A percentile compares a stretch with the other conserved stretches of the same genome.
These are phyloP conservation scores for Myxozyma monticola DNA, from an alignment of 805 yeast genomes.

Conservation along the genomic window DNA sequence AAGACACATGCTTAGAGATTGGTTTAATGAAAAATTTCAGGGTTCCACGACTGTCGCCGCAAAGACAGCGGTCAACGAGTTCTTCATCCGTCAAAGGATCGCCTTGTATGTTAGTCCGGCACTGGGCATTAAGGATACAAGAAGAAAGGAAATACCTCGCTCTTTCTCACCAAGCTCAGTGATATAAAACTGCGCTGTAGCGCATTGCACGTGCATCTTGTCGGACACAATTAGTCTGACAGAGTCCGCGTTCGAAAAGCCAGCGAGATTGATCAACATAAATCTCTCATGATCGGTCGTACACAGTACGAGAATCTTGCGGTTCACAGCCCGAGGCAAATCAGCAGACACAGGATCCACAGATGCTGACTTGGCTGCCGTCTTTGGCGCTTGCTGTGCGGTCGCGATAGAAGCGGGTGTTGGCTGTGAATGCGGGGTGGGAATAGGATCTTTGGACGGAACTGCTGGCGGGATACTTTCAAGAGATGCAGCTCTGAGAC, in stretches of 20 bases:
- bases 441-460: neutral
- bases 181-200: conserved; percentile 21
- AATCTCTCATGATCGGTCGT: conserved; percentile 65
- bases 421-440: neutral
- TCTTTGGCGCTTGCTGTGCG: neutral
- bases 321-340: neutral
- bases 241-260: conserved; percentile 67
- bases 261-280: conserved; percentile 47
- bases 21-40: conserved; percentile 31
- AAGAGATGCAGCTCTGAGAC: neutral
- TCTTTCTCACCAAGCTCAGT: conserved; percentile 27
- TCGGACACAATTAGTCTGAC: conserved; percentile 45
- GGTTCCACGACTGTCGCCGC: conserved; percentile 25
- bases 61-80: conserved; percentile 14
- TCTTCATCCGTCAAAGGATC: conserved; percentile 26
- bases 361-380: neutral
- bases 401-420: neutral
- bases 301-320: conserved; percentile 46
- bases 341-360: neutral
- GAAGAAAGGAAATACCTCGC: conserved; percentile 9
- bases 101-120: conserved; percentile 16
- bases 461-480: neutral
- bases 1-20: conserved; percentile 1
- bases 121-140: too few species aligned
- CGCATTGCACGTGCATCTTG: conserved; percentile 35